Evolutionary conservation across 2,329 filamentous ascomycete species (phyloP), one percentile per base, ranked within the genome.

Genomic region (Fusarium tuaranense): DNA sequence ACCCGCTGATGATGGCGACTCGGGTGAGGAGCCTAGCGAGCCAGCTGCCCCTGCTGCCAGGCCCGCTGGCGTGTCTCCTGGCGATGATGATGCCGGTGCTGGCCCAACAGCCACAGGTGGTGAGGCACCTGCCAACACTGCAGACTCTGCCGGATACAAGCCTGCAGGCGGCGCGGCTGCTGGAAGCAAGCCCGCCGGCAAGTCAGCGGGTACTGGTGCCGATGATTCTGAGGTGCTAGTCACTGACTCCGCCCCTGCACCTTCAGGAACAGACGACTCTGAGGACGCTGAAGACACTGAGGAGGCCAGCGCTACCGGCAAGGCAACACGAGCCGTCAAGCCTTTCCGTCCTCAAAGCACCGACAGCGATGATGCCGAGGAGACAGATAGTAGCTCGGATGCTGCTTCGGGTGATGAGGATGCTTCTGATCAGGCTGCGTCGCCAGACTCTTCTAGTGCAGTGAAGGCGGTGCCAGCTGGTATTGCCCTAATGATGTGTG

Each of bases 291-390:
- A 46, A 12, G 53, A 41, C 2, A 34, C 68, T 3, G 57, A 20
- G 10, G 57, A 59, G 22, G 34, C 16, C 0, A 58, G 51, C 12
- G 65, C 61, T 12, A 61, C 70, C 6, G 32, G 55, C 9, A 53
- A 34, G 30, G 38, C 46, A 6, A 76, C 70, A 6, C 68, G 57
- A 4, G 67, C 30, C 0, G 67, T 76, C 6, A 75, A 73, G 53
- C 72, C 75, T 2, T 76, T 76, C 67, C 62, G 38, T 10, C 39
- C 74, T 12, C 44, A 68, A 10, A 70, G 65, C 7, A 65, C 46
- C 0, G 67, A 41, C 3, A 63, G 46, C 1, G 46, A 32, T 8
- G 72, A 60, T 10, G 32, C 72, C 0, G 70, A 61, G n/a, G 63
- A 71, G 53, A 73, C 72, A 1, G 59, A 46, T 2, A 67, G 70